A percentile compares a stretch with the other conserved stretches of the same genome.
phyloP scores from a whole-genome alignment of 1,284 basidiomycete species.

The Papiliotrema flavescens region DNA sequence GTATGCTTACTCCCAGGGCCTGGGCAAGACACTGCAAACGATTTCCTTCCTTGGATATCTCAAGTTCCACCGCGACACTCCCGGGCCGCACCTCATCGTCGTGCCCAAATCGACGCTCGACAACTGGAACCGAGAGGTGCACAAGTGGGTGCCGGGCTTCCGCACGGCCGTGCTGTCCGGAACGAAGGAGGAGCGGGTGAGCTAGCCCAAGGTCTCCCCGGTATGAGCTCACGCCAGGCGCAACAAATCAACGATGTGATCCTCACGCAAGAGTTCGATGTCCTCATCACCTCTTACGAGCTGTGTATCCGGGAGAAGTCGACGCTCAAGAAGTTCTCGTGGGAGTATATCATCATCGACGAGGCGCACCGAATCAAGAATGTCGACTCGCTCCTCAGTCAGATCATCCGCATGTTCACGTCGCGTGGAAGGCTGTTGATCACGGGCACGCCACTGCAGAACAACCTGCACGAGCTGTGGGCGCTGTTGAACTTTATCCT shows the following conservation, averaged over 20 bases:
- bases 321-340: slow-evolving; percentile 88
- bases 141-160: slow-evolving; percentile 88
- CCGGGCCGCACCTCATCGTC: slow-evolving; percentile 87
- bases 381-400: slow-evolving; percentile 90
- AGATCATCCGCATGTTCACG: slow-evolving; percentile 90
- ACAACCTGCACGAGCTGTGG: slow-evolving; percentile 96
- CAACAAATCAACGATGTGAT: slow-evolving; percentile 74
- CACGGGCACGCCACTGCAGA: slow-evolving; percentile 95
- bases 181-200: slow-evolving; percentile 77
- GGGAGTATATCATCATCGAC: slow-evolving; percentile 98
- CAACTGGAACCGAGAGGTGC: slow-evolving; percentile 94
- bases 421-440: slow-evolving; percentile 88
- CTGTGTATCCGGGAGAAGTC: slow-evolving; percentile 94
- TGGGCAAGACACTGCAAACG: slow-evolving; percentile 97
- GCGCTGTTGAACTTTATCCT: slow-evolving; percentile 93
- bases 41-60: slow-evolving; percentile 97
- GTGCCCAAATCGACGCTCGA: slow-evolving; percentile 97
- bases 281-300: slow-evolving; percentile 96
- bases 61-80: slow-evolving; percentile 71
- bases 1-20: slow-evolving; percentile 64
- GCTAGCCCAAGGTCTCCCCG: slow-evolving; percentile 9
- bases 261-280: slow-evolving; percentile 85
- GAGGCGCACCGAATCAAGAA: slow-evolving; percentile 99
- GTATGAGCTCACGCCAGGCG: slow-evolving; percentile 45
- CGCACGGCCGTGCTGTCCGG: slow-evolving; percentile 79